These are phyloP conservation scores for Dalechampia spathulata DNA, from an alignment of 441 rosid genomes.

Conservation along the genomic window DNA sequence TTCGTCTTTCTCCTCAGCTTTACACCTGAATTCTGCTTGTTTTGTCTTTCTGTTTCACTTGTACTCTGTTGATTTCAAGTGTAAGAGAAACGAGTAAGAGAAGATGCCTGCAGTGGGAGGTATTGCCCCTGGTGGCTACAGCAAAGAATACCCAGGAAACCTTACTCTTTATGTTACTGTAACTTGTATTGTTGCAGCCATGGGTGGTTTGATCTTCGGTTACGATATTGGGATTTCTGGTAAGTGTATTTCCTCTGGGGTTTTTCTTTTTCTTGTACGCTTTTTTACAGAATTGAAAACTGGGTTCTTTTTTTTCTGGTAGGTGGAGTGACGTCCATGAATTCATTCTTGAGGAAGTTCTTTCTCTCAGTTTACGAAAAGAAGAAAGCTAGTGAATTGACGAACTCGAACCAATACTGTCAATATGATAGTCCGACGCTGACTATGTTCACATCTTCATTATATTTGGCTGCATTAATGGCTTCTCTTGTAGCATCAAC, in stretches of 20 bases:
- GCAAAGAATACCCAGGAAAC: constrained; percentile 68
- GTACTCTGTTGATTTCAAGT: too few species aligned
- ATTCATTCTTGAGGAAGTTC: constrained; percentile 55
- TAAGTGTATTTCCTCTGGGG: constrained; percentile 1
- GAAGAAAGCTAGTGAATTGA: constrained; percentile 28
- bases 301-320: neutral
- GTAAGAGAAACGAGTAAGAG: too few species aligned
- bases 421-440: constrained; percentile 58
- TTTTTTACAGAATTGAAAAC: neutral
- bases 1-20: too few species aligned
- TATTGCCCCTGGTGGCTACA: constrained; percentile 28
- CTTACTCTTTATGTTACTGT: constrained; percentile 63
- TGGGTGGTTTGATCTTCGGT: constrained; percentile 95
- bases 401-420: constrained; percentile 59
- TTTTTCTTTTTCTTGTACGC: neutral
- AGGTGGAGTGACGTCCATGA: constrained; percentile 96
- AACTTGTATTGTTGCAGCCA: constrained; percentile 86
- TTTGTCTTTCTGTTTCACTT: too few species aligned
- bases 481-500: constrained; percentile 57
- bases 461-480: constrained; percentile 68
- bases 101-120: constrained; percentile 82
- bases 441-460: constrained; percentile 84
- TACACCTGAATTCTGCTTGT: too few species aligned
- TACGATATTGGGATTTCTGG: constrained; percentile 95
- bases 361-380: constrained; percentile 59